phyloP scores from a whole-genome alignment of 192 early-diverging fungal genomes.

The Backusella parvicylindrica region DNA sequence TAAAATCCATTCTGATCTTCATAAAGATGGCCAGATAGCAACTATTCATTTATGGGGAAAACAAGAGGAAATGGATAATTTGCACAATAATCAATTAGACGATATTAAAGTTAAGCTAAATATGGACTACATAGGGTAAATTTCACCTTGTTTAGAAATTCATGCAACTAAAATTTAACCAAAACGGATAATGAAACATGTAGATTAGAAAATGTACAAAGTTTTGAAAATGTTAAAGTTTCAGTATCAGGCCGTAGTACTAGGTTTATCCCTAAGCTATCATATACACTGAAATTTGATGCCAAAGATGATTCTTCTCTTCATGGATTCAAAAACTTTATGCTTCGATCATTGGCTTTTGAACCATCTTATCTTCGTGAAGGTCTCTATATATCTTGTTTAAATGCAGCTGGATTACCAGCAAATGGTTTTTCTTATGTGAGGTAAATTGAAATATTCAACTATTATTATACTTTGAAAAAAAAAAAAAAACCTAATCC shows the following conservation, averaged over 20 bases:
- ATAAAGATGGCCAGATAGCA: background rate
- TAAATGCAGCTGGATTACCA: background rate
- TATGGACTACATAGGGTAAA: conserved; percentile 7
- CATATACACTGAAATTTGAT: background rate
- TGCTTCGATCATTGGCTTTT: conserved; percentile 8
- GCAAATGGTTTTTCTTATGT: background rate
- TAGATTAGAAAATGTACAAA: background rate
- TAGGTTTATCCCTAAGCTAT: background rate
- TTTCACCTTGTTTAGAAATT: background rate
- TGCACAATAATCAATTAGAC: background rate
- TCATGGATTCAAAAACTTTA: background rate
- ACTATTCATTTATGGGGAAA: conserved; percentile 1
- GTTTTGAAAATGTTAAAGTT: background rate
- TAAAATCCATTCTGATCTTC: background rate
- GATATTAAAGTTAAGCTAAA: background rate
- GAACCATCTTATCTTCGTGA: conserved; percentile 10
- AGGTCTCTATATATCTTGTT: background rate
- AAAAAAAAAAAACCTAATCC: background rate
- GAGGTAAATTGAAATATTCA: background rate
- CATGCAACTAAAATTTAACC: background rate
- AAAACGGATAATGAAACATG: background rate
- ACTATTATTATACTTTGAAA: too few species aligned
- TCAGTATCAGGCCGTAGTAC: background rate
- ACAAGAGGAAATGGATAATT: background rate
- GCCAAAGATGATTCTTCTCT: background rate